phyloP scores from a whole-genome alignment of 768 basidiomycete species.

The Termitomyces sp. region DNA sequence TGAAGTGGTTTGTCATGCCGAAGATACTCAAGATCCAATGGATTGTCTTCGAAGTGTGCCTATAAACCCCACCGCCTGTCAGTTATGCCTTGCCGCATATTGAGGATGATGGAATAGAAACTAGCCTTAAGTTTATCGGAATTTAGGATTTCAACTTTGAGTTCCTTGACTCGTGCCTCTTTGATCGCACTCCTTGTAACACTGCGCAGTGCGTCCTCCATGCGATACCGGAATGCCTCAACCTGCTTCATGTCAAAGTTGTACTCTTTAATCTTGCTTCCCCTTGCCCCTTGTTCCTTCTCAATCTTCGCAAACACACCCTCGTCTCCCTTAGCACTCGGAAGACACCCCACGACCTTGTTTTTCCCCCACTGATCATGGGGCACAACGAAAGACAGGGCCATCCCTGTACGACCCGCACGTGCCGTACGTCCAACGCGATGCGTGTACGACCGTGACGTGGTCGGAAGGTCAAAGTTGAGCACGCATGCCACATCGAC shows the following conservation, averaged over 20 bases:
- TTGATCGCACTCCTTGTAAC: slow-evolving; percentile 85
- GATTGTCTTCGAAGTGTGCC: slow-evolving; percentile 99
- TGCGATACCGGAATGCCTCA: slow-evolving; percentile 95
- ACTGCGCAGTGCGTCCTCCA: slow-evolving; percentile 91
- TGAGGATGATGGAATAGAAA: background rate
- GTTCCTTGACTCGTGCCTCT: slow-evolving; percentile 91
- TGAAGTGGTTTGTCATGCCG: slow-evolving; percentile 94
- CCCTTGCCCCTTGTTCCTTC: slow-evolving; percentile 62
- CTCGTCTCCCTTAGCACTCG: slow-evolving; percentile 76
- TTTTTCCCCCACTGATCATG: slow-evolving; percentile 67
- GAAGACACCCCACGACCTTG: slow-evolving; percentile 67
- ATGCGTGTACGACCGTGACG: slow-evolving; percentile 88
- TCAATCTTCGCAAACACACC: slow-evolving; percentile 74
- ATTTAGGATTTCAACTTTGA: slow-evolving; percentile 91
- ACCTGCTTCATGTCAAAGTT: slow-evolving; percentile 94
- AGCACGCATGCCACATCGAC: slow-evolving; percentile 95
- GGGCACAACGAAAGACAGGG: slow-evolving; percentile 86
- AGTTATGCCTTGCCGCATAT: background rate
- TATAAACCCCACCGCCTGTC: slow-evolving; percentile 28
- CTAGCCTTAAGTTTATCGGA: slow-evolving; percentile 94
- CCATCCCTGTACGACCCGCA: slow-evolving; percentile 90
- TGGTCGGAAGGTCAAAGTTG: slow-evolving; percentile 95
- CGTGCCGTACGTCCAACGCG: slow-evolving; percentile 96
- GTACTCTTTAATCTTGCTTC: slow-evolving; percentile 79
- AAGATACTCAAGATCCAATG: slow-evolving; percentile 86